Evolutionary conservation across 2,329 filamentous ascomycete species (phyloP).

Genomic region (Pseudogymnoascus sp.): DNA sequence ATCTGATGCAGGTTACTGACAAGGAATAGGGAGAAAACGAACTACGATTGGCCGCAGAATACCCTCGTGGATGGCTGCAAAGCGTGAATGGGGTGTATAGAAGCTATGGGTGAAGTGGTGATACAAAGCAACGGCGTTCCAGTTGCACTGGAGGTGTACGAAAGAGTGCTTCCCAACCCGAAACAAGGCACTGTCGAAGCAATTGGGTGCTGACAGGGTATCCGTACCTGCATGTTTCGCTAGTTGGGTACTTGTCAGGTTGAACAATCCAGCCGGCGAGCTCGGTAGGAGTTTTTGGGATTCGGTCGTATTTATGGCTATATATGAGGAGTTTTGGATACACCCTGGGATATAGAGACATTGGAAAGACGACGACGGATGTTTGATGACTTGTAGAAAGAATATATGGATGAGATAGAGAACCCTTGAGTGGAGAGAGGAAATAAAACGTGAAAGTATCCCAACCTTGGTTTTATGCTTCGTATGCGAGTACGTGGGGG

Average conservation of each 20-base stretch:
- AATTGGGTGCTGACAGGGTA: neutral
- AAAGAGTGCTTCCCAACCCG: neutral
- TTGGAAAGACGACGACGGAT: neutral
- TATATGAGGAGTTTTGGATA: neutral
- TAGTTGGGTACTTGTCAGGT: neutral
- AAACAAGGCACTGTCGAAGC: neutral
- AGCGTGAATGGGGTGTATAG: slow-evolving; percentile 9
- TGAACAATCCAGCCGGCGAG: neutral
- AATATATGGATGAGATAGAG: neutral
- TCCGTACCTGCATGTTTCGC: neutral
- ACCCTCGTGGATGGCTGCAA: slow-evolving; percentile 50
- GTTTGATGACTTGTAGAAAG: neutral
- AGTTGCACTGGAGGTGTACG: neutral
- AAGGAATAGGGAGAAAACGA: slow-evolving; percentile 37
- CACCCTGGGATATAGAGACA: neutral
- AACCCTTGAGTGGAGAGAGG: neutral
- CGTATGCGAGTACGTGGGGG: neutral
- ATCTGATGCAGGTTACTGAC: slow-evolving; percentile 18
- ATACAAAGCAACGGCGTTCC: neutral
- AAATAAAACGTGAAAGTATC: neutral
- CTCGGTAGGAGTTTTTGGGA: neutral
- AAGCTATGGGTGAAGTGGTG: neutral
- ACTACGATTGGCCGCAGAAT: slow-evolving; percentile 55
- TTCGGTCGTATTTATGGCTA: neutral
- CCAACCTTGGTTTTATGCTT: neutral